Percentiles rank a stretch among this genome's conserved stretches.
These are phyloP conservation scores for Ogataea pini DNA, from an alignment of 805 yeast species.

Conservation along the genomic window DNA sequence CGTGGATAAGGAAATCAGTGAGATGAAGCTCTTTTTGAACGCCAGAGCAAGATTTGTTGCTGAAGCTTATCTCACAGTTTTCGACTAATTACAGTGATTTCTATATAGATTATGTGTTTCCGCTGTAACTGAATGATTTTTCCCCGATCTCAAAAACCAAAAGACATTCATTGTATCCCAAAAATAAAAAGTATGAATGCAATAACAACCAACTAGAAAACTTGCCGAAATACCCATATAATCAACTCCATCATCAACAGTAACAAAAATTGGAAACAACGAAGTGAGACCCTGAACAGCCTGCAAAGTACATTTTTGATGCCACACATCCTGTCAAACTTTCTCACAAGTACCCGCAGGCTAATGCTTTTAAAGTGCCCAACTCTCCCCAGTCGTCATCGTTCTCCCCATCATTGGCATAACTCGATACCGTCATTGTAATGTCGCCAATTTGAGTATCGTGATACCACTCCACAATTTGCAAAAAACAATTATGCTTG, in stretches of 20 bases:
- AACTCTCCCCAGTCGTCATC: constrained; percentile 9
- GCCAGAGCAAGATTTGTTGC: constrained; percentile 98
- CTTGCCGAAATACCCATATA: constrained; percentile 12
- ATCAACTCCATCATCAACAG: constrained; percentile 17
- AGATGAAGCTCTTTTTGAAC: constrained; percentile 93
- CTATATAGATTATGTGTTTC: neutral
- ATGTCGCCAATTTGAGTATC: constrained; percentile 31
- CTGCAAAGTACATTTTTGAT: constrained; percentile 31
- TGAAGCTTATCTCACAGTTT: constrained; percentile 89
- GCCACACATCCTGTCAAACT: constrained; percentile 13
- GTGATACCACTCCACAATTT: constrained; percentile 74
- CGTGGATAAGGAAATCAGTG: constrained; percentile 97
- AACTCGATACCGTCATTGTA: constrained; percentile 20
- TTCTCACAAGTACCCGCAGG: constrained; percentile 35
- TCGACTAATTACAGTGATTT: constrained; percentile 48
- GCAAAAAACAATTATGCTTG: constrained; percentile 49
- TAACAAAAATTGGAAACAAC: constrained; percentile 18
- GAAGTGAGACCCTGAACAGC: constrained; percentile 27
- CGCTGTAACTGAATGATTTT: neutral
- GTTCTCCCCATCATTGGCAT: constrained; percentile 11
- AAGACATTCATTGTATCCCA: neutral
- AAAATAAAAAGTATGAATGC: neutral
- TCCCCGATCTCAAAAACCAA: neutral
- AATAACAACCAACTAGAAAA: neutral
- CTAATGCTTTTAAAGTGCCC: constrained; percentile 34